Percentiles rank a stretch among this genome's conserved stretches.
These are phyloP conservation scores for Aspergillus sojae DNA, from an alignment of 2,329 filamentous ascomycete species.

Conservation along the genomic window DNA sequence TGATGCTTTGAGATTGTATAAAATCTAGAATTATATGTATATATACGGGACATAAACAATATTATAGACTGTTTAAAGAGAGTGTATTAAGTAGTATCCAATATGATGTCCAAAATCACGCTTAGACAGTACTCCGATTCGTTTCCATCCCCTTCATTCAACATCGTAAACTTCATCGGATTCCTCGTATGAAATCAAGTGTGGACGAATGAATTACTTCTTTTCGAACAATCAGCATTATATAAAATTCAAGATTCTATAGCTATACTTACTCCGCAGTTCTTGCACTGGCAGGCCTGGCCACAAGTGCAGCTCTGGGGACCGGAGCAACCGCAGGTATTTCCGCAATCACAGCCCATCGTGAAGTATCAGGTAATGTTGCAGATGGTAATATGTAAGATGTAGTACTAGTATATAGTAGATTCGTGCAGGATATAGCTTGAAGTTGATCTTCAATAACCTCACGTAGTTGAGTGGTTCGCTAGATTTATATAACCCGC, in stretches of 20 bases:
- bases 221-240: conserved; percentile 9
- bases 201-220: conserved; percentile 23
- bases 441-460: background rate
- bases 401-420: background rate
- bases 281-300: conserved; percentile 38
- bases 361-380: conserved; percentile 9
- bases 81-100: conserved; percentile 12
- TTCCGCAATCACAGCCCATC: conserved; percentile 41
- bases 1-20: background rate
- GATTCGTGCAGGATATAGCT: background rate
- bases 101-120: conserved; percentile 15
- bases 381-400: background rate
- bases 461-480: background rate
- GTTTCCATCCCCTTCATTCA: conserved; percentile 11
- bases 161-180: background rate
- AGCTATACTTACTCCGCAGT: conserved; percentile 40
- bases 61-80: background rate
- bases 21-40: background rate
- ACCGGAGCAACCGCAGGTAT: conserved; percentile 36
- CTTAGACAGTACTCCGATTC: conserved; percentile 8
- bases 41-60: background rate
- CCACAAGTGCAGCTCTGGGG: conserved; percentile 36
- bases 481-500: background rate
- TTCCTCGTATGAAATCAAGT: background rate
- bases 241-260: conserved; percentile 9